Percentiles rank a stretch among this genome's conserved stretches.
These are phyloP conservation scores for Oryza meridionalis DNA, from an alignment of 176 grass and related monocot genomes.

Conservation along the genomic window DNA sequence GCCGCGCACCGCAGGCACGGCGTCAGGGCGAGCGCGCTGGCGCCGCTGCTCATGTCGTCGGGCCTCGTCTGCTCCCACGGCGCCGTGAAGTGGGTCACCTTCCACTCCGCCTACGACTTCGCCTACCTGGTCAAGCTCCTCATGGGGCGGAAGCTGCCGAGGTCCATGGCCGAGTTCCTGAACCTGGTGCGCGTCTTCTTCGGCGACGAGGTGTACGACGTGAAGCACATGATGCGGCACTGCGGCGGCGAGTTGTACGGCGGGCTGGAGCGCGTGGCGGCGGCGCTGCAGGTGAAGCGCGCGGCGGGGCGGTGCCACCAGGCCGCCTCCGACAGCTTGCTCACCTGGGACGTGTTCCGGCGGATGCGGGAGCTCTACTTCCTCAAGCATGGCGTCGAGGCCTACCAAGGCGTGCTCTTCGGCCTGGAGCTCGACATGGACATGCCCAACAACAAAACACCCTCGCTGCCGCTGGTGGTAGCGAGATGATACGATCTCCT, in stretches of 20 bases:
- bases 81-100: constrained; percentile 64
- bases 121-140: constrained; percentile 76
- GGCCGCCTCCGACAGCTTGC: constrained; percentile 75
- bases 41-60: constrained; percentile 71
- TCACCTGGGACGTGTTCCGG: constrained; percentile 77
- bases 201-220: constrained; percentile 65
- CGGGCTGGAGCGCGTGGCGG: constrained; percentile 65
- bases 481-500: not conserved
- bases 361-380: constrained; percentile 65
- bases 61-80: constrained; percentile 65
- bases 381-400: constrained; percentile 15
- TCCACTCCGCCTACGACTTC: constrained; percentile 86
- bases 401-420: constrained; percentile 53
- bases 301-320: constrained; percentile 66
- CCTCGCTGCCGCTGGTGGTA: not conserved
- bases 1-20: constrained; percentile 57
- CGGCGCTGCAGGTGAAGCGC: constrained; percentile 51
- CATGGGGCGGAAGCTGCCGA: constrained; percentile 50
- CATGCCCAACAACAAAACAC: not conserved
- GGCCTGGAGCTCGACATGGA: constrained; percentile 47
- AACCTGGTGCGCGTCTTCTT: constrained; percentile 69
- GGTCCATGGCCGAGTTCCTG: constrained; percentile 48
- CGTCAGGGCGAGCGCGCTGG: constrained; percentile 43
- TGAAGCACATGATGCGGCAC: constrained; percentile 60
- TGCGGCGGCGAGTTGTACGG: constrained; percentile 54